A percentile compares a stretch with the other conserved stretches of the same genome.
Evolutionary conservation across 352 stramenopile species (phyloP).

Genomic region (Globisporangium sylvaticum): DNA sequence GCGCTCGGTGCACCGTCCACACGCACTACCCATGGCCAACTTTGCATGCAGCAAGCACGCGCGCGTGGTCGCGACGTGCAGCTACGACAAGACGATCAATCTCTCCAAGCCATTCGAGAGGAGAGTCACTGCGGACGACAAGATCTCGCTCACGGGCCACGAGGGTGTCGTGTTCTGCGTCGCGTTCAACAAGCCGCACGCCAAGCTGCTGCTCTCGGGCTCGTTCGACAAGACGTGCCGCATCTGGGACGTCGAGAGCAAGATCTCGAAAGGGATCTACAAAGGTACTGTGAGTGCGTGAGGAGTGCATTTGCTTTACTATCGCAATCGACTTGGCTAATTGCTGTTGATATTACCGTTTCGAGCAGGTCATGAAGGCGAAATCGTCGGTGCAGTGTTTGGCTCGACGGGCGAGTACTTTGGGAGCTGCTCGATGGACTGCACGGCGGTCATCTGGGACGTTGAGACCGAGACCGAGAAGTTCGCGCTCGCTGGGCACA

Average conservation of each 20-base stretch:
- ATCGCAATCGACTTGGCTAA: not conserved
- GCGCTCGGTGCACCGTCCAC: constrained; percentile 43
- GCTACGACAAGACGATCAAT: constrained; percentile 76
- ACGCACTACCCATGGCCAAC: constrained; percentile 69
- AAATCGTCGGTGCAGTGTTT: constrained; percentile 56
- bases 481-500: constrained; percentile 48
- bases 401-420: constrained; percentile 33
- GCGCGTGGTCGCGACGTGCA: constrained; percentile 50
- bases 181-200: constrained; percentile 52
- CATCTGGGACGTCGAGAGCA: constrained; percentile 51
- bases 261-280: constrained; percentile 36
- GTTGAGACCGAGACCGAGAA: constrained; percentile 40
- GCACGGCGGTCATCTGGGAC: constrained; percentile 65
- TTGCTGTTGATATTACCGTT: not conserved
- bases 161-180: constrained; percentile 66
- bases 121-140: constrained; percentile 24
- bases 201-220: constrained; percentile 50
- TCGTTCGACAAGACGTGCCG: constrained; percentile 81
- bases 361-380: constrained; percentile 40
- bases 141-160: constrained; percentile 42
- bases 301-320: not conserved
- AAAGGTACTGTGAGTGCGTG: not conserved
- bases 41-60: constrained; percentile 68
- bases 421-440: constrained; percentile 71
- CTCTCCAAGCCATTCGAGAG: constrained; percentile 38